Conservation (phyloP, 2,329 filamentous ascomycete species). For the Sphaerostilbella broomeana region DNA sequence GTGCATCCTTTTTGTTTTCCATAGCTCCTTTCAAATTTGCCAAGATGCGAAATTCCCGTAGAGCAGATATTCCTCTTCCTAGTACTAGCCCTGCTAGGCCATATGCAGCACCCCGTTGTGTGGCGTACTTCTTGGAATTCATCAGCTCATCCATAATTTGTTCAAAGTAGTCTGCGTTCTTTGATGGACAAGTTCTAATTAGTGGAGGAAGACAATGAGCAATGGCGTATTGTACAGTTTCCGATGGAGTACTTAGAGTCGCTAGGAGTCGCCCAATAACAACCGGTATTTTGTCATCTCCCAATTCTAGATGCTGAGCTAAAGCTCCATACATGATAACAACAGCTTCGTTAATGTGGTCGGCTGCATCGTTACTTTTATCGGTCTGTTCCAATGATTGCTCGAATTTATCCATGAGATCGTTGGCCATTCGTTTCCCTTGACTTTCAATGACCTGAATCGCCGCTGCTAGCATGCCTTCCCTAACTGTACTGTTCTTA, state of each 20-base stretch:
- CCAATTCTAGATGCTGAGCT: slow-evolving; percentile 74
- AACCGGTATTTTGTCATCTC: slow-evolving; percentile 80
- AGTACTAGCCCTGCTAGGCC: slow-evolving; percentile 84
- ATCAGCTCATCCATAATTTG: slow-evolving; percentile 77
- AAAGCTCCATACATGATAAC: slow-evolving; percentile 96
- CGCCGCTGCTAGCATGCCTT: slow-evolving; percentile 88
- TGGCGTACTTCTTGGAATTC: slow-evolving; percentile 84
- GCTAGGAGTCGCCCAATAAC: slow-evolving; percentile 81
- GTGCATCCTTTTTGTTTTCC: slow-evolving; percentile 92
- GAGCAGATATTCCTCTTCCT: slow-evolving; percentile 74
- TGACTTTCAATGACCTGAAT: slow-evolving; percentile 73
- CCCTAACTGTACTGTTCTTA: slow-evolving; percentile 65
- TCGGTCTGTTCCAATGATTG: slow-evolving; percentile 78
- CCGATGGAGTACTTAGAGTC: slow-evolving; percentile 88
- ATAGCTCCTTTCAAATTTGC: slow-evolving; percentile 70
- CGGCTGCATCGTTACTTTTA: slow-evolving; percentile 71
- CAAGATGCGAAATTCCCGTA: slow-evolving; percentile 83
- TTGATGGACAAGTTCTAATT: slow-evolving; percentile 72
- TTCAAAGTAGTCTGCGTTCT: slow-evolving; percentile 72
- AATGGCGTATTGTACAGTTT: slow-evolving; percentile 94
- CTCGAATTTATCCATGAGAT: slow-evolving; percentile 89
- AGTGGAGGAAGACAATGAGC: slow-evolving; percentile 89
- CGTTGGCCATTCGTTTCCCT: slow-evolving; percentile 76
- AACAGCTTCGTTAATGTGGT: slow-evolving; percentile 92
- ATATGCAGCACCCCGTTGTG: slow-evolving; percentile 87